Evolutionary conservation across 2,329 filamentous ascomycete species (phyloP).

Genomic region (Verticillium alfalfae): DNA sequence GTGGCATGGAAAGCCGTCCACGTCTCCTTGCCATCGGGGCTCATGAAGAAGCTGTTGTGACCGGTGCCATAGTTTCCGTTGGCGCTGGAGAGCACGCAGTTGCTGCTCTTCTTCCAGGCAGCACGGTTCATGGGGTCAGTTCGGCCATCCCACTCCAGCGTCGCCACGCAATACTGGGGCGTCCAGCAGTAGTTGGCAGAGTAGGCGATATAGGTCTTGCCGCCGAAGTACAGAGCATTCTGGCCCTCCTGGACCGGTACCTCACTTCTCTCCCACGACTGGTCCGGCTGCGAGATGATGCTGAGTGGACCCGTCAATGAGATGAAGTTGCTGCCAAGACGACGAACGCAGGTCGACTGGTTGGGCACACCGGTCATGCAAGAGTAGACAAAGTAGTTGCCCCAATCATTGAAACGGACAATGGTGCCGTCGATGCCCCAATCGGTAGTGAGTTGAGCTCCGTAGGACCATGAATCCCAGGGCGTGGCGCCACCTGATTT

Average conservation of each 20-base stretch:
- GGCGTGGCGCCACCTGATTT: conserved; percentile 40
- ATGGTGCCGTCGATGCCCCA: conserved; percentile 52
- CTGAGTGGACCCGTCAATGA: conserved; percentile 34
- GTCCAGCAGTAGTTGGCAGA: conserved; percentile 54
- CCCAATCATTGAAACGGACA: conserved; percentile 36
- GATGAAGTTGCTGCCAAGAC: conserved; percentile 30
- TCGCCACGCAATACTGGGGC: conserved; percentile 44
- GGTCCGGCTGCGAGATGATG: conserved; percentile 44
- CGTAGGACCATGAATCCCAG: conserved; percentile 46
- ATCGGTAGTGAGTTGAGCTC: conserved; percentile 35
- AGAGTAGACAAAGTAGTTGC: conserved; percentile 50
- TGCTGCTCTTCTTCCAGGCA: conserved; percentile 46
- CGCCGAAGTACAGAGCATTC: conserved; percentile 45
- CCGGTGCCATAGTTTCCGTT: conserved; percentile 54
- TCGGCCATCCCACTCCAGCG: conserved; percentile 45
- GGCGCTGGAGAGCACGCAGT: conserved; percentile 43
- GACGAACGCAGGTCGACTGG: conserved; percentile 31
- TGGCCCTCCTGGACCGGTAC: conserved; percentile 51
- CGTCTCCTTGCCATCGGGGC: conserved; percentile 46
- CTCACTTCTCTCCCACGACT: conserved; percentile 43
- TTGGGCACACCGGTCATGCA: conserved; percentile 37
- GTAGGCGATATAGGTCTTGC: conserved; percentile 47
- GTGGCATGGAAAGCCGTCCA: conserved; percentile 55
- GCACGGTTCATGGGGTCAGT: conserved; percentile 35
- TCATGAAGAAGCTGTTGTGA: conserved; percentile 54